Evolutionary conservation across 108 stramenopile genomes (phyloP), one percentile per base, ranked within the genome.

Genomic region (Nitzschia palea): DNA sequence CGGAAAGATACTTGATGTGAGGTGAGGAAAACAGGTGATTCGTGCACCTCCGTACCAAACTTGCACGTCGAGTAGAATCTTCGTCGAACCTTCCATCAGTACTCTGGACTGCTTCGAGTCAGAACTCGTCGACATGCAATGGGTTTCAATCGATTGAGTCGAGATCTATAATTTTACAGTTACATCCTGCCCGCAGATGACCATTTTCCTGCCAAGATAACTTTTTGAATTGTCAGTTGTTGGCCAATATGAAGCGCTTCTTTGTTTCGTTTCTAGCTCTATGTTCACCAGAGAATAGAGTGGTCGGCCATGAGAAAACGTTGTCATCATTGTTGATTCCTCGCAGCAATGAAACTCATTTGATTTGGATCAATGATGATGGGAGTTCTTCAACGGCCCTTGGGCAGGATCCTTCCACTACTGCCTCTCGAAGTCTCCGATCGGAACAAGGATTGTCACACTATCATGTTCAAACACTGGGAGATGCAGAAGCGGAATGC

Each of bases 401-500:
- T 31, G 14, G n/a, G 22, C 9, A 12, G 47, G 15, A 8, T n/a
- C 22, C 47, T n/a, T 48, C 55, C 18, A 20, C 4, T 5, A 18
- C 47, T 20, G 47, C 47, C n/a, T 5, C 47, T 18, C 22, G 47
- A 4, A 12, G 15, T 48, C 47, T 5, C 18, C 47, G 22, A 8
- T 5, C 47, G 47, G 47, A 8, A 20, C 18, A 5, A 20, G 15
- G 15, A 48, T n/a, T 20, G 22, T 20, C 8, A 48, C 47, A 37
- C 14, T 51, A 40, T 51, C 63, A 48, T 1, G 45, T 51, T 2
- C 45, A 48, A 1, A 25, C 36, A 25, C 6, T 64, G 45, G 54
- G 66, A 30, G 43, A 76, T 37, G 80, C 80, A 3, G 44, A 76
- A 55, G 26, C 56, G 26, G 68, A 72, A 8, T 68, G 73, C 37